Evolutionary conservation across 2,329 filamentous ascomycete species (phyloP).

Genomic region (Alternaria ethzedia): DNA sequence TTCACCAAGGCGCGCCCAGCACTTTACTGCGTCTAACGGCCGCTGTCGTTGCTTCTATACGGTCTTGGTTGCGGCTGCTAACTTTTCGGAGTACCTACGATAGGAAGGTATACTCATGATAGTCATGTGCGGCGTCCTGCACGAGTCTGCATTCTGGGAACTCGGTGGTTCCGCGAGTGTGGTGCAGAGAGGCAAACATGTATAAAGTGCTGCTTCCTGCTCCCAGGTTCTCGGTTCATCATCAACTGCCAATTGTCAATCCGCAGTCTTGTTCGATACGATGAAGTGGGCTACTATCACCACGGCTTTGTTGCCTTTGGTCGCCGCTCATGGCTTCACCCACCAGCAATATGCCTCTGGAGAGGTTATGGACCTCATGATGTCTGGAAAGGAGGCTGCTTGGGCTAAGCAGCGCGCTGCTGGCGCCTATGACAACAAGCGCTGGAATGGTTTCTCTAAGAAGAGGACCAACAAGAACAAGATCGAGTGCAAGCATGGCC

Average conservation of each 20-base stretch:
- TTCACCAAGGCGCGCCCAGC: constrained; percentile 26
- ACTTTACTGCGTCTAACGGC: constrained; percentile 19
- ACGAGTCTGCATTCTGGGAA: constrained; percentile 19
- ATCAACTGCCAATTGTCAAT: constrained; percentile 31
- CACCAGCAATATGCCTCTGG: constrained; percentile 42
- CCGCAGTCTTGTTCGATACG: constrained; percentile 27
- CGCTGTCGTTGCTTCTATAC: constrained; percentile 26
- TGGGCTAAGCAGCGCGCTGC: constrained; percentile 42
- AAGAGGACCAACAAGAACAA: constrained; percentile 35
- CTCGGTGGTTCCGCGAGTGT: constrained; percentile 6
- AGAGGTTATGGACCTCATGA: constrained; percentile 45
- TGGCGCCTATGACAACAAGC: constrained; percentile 40
- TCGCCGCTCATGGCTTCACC: constrained; percentile 34
- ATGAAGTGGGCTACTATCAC: constrained; percentile 45
- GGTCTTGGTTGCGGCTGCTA: constrained; percentile 40
- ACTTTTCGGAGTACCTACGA: constrained; percentile 30
- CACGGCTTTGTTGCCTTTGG: constrained; percentile 40
- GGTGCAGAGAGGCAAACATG: neutral
- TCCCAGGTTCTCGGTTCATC: constrained; percentile 21
- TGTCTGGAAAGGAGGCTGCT: constrained; percentile 41
- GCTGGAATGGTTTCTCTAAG: constrained; percentile 39
- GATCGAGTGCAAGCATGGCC: constrained; percentile 44
- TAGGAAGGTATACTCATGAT: constrained; percentile 37
- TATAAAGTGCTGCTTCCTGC: constrained; percentile 23
- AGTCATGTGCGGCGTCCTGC: constrained; percentile 22